Percentiles rank a stretch among this genome's conserved stretches.
Evolutionary conservation across 1,284 basidiomycete species (phyloP).

Genomic region (Papiliotrema nemorosa): DNA sequence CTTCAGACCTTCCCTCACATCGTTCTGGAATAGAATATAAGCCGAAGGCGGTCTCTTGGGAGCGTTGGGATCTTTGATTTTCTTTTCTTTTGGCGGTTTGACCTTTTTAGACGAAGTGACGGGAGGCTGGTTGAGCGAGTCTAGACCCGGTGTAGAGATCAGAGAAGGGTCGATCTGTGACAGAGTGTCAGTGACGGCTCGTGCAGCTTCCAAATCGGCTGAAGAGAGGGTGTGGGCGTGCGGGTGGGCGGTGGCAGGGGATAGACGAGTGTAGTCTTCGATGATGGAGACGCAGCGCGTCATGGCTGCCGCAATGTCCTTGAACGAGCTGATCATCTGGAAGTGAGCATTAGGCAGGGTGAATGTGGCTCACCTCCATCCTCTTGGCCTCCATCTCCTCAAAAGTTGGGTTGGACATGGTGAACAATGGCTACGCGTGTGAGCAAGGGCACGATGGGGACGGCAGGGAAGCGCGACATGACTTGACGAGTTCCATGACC

Average conservation of each 20-base stretch:
- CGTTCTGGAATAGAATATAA: slow-evolving; percentile 95
- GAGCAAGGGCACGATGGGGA: too few relatives aligned
- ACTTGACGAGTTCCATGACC: too few relatives aligned
- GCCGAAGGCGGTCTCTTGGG: slow-evolving; percentile 92
- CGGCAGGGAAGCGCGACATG: too few relatives aligned
- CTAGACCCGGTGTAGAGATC: too few relatives aligned
- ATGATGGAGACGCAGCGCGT: slow-evolving; percentile 43
- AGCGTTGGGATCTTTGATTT: slow-evolving; percentile 79
- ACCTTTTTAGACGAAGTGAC: slow-evolving; percentile 19
- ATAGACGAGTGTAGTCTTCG: slow-evolving; percentile 43
- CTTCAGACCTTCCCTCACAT: slow-evolving; percentile 63
- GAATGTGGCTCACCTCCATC: slow-evolving; percentile 33
- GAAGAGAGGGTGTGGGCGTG: slow-evolving; percentile 5
- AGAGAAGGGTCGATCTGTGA: slow-evolving; percentile 9
- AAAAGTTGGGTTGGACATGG: slow-evolving; percentile 29
- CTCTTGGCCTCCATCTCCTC: slow-evolving; percentile 49
- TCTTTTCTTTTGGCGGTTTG: slow-evolving; percentile 47
- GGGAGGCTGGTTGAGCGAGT: too few relatives aligned
- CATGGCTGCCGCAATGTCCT: slow-evolving; percentile 47
- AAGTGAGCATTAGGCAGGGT: neutral
- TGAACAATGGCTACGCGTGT: slow-evolving; percentile 1
- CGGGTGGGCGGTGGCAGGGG: slow-evolving; percentile 20
- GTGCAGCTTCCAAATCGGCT: neutral
- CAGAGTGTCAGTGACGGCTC: slow-evolving; percentile 8
- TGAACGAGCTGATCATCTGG: slow-evolving; percentile 49